Conservation (phyloP, 768 basidiomycete species). For the Lactifluus piperatus region DNA sequence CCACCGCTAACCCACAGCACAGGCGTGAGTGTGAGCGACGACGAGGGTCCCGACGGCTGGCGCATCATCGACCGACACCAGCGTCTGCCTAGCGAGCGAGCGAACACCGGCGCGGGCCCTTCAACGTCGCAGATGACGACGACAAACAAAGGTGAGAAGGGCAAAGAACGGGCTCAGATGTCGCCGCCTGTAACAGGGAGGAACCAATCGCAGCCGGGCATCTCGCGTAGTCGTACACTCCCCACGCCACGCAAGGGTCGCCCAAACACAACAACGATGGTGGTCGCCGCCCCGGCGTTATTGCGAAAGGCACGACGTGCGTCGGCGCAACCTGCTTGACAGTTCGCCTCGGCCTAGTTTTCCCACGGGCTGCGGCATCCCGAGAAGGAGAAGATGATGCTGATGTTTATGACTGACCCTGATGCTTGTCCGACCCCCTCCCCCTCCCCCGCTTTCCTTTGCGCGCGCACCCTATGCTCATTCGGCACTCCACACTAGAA, state of each 20-base stretch:
- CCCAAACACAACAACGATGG: not conserved
- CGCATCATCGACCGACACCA: conserved; percentile 22
- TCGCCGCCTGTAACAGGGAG: conserved; percentile 27
- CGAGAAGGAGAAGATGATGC: not conserved
- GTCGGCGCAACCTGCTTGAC: conserved; percentile 12
- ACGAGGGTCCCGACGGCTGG: conserved; percentile 33
- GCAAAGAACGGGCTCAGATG: conserved; percentile 23
- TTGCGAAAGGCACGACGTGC: conserved; percentile 15
- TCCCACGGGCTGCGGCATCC: not conserved
- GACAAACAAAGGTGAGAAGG: conserved; percentile 17
- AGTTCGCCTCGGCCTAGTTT: not conserved
- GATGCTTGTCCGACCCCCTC: not conserved
- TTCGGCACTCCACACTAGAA: not conserved
- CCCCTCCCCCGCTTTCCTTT: not conserved
- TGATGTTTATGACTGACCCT: not conserved
- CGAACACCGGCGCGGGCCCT: conserved; percentile 31
- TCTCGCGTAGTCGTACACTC: conserved; percentile 57
- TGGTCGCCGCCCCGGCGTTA: not conserved
- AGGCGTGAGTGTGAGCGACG: conserved; percentile 23
- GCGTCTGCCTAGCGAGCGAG: not conserved
- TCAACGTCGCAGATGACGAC: conserved; percentile 26
- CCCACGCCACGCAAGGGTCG: conserved; percentile 35
- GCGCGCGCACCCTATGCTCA: not conserved
- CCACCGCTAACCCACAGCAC: conserved; percentile 14
- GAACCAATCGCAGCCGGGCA: conserved; percentile 28